phyloP scores from a whole-genome alignment of 129 eudicot genomes.

The Dittrichia graveolens region DNA sequence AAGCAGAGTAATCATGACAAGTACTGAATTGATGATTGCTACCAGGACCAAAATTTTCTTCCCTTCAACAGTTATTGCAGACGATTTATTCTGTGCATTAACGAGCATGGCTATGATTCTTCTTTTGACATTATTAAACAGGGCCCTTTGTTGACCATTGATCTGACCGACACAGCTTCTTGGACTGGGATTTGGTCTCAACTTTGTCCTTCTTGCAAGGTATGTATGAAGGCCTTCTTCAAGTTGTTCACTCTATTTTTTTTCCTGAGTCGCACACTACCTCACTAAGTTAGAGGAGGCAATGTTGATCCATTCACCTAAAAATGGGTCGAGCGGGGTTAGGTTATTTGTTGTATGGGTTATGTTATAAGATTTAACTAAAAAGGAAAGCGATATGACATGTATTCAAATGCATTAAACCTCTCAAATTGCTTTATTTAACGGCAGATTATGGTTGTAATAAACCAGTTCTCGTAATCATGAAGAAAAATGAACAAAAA shows the following conservation, averaged over 20 bases:
- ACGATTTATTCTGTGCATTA: background rate
- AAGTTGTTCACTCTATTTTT: background rate
- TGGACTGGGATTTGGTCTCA: constrained; percentile 94
- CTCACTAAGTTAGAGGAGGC: no score
- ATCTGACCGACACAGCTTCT: constrained; percentile 51
- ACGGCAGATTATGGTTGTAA: background rate
- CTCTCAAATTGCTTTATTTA: background rate
- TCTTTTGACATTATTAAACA: constrained; percentile 30
- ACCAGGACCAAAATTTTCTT: no score
- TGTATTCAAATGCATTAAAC: background rate
- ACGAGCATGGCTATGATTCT: background rate
- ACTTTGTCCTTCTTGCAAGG: constrained; percentile 98
- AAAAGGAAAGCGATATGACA: background rate
- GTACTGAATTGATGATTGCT: no score
- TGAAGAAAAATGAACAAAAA: background rate
- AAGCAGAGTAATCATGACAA: no score
- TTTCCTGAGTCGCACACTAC: background rate
- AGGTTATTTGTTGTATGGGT: background rate
- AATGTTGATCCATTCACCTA: background rate
- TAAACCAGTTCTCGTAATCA: no score
- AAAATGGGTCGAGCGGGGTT: background rate
- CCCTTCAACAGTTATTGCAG: background rate
- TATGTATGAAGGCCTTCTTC: constrained; percentile 26
- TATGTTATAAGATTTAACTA: background rate
- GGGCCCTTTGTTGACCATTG: constrained; percentile 78